Base-by-base conservation (phyloP, 2,329 filamentous ascomycete genomes). In the Hypoxylon sp. region DNA sequence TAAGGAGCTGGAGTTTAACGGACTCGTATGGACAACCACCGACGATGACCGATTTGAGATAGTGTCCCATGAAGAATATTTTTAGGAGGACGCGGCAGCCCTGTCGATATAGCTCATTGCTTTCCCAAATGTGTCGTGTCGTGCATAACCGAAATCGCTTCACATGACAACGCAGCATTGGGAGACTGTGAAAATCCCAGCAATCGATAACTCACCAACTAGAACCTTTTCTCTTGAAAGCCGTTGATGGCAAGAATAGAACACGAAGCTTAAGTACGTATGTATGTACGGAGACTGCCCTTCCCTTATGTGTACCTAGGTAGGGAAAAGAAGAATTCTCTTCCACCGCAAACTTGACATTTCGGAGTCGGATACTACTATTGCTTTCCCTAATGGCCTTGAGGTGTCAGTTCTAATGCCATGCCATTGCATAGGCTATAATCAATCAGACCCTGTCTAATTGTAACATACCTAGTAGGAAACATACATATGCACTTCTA, bases 121-220 rank as follows among this genome's bases (percentile, higher is more conserved):
- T 53, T 59, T 63, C 38, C 60, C 57, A 51, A 62, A 59, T 32
- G 30, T 49, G 60, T 60, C 41, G 55, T 59, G 23, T 51, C 56
- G 53, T 65, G 64, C 67, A 67, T 67, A 70, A 59, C 49, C 61
- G 61, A 70, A 65, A 63, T 62, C 67, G 60, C 45, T 52, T 28
- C 52, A 53, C 45, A 60, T 53, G 53, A 64, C 61, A 46, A 48
- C 59, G 36, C 51, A 53, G 64, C 32, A 59, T 36, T 63, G 55
- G 61, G 68, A 65, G 48, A 70, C 68, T 63, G 21, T 53, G 51
- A 32, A 53, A 19, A 34, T 38, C 45, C 53, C 46, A 52, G 43
- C 25, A 48, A 32, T 23, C 28, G 51, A 43, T 34, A 28, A 36
- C 21, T 63, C 51, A 51, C 55, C 51, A 65, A 63, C 62, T 56